A percentile compares a stretch with the other conserved stretches of the same genome.
These are phyloP conservation scores for Tothia fuscella DNA, from an alignment of 2,329 filamentous ascomycete species.

Conservation along the genomic window DNA sequence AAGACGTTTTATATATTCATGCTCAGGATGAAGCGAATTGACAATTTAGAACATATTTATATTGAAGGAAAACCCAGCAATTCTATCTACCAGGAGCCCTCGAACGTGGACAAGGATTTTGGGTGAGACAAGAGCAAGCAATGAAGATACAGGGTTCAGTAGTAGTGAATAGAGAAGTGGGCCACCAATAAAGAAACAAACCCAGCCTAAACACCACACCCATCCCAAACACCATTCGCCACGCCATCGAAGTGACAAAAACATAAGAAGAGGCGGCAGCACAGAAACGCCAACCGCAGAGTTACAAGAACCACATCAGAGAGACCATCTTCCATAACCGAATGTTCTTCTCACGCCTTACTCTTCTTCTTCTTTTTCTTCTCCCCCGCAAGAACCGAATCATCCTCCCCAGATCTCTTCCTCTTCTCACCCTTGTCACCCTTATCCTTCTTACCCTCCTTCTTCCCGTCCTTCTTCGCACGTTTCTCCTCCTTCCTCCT, in stretches of 20 bases:
- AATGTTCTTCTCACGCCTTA: background rate
- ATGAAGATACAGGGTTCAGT: no score
- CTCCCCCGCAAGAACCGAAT: background rate
- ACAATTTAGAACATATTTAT: no score
- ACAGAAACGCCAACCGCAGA: constrained; percentile 1
- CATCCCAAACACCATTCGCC: background rate
- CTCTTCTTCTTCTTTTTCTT: constrained; percentile 7
- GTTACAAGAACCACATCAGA: background rate
- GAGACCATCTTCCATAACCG: background rate
- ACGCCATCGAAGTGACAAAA: background rate
- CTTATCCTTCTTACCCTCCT: constrained; percentile 37
- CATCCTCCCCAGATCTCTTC: constrained; percentile 14
- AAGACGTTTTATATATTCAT: no score
- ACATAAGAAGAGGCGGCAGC: background rate
- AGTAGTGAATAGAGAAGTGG: no score
- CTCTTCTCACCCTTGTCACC: constrained; percentile 57
- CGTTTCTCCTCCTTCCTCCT: constrained; percentile 28
- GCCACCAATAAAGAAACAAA: no score
- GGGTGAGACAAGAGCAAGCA: no score
- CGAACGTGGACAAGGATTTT: no score
- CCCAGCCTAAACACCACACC: no score
- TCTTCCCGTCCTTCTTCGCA: constrained; percentile 33
- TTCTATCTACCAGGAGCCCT: no score
- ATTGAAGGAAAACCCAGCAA: no score
- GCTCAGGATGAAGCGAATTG: no score